Base-by-base conservation (phyloP, 768 basidiomycete species). In the Mycena galericulata region DNA sequence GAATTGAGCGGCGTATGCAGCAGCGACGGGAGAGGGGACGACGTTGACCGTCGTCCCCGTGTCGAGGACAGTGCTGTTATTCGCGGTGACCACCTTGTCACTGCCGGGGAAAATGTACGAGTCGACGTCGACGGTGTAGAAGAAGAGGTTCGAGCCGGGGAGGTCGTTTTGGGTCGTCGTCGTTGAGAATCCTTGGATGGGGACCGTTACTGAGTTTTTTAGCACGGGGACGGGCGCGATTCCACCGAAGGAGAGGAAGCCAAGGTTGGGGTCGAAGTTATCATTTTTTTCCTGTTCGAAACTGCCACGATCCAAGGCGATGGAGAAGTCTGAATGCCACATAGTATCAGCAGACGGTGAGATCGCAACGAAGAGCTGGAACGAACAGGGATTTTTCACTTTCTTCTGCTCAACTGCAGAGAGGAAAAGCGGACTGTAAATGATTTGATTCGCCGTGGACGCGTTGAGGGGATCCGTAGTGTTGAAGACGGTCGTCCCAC, bases 191-290 rank as follows among this genome's bases (percentile, higher is more conserved):
- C 68, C 67, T 47, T 73, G 74, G 40, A 76, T 38, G 8, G 74
- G 74, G 9, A 73, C 72, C 36, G 74, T 72, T 8, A 67, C 66
- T 17, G 68, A 41, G 8, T 56, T 75, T 8, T 64, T 64, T 26
- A 47, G 49, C 22, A 75, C 58, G 15, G 40, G 22, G 34, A 75
- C 75, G 27, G 75, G 75, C 18, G 74, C 66, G 38, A 72, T 72
- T 15, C 75, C 75, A 30, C 75, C 75, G 30, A 76, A 75, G 27
- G 75, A 62, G 7, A 76, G 57, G 32, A 58, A 72, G 0, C 75
- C 75, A 26, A 75, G 67, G 51, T 75, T 71, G 12, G 68, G 50
- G 40, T 72, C 71, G 5, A 27, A 32, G 17, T 41, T 53, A 0
- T 64, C 38, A 38, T 69, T 67, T n/a, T n/a, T n/a, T 10, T 27